A percentile compares a stretch with the other conserved stretches of the same genome.
phyloP scores from a whole-genome alignment of 176 grass and related monocot genomes.

The Zea luxurians region DNA sequence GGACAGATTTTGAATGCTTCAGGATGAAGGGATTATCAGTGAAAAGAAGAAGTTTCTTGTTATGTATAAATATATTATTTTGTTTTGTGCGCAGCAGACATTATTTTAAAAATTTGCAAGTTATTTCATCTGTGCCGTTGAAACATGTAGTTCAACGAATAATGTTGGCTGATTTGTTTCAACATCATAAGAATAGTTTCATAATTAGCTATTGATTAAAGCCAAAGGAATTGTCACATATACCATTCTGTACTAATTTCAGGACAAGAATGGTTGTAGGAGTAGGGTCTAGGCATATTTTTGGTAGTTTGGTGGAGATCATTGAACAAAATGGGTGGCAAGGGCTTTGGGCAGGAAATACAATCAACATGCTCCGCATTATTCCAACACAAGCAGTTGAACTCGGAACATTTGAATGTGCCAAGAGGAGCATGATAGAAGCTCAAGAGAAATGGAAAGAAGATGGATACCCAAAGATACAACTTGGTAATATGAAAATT shows the following conservation, averaged over 20 bases:
- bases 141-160: constrained; percentile 10
- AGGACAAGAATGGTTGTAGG: constrained; percentile 93
- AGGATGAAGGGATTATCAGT: constrained; percentile 3
- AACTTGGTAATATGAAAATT: constrained; percentile 55
- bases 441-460: constrained; percentile 64
- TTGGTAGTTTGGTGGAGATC: constrained; percentile 61
- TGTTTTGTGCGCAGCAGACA: not conserved
- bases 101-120: not conserved
- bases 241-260: constrained; percentile 26
- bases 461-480: constrained; percentile 52
- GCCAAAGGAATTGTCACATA: constrained; percentile 21
- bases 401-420: constrained; percentile 66
- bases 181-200: not conserved
- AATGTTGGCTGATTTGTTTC: not conserved
- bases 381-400: constrained; percentile 81
- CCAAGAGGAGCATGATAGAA: constrained; percentile 60
- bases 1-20: not conserved
- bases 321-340: constrained; percentile 69
- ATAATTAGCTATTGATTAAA: not conserved
- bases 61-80: constrained; percentile 30
- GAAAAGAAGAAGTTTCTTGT: not conserved
- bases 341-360: constrained; percentile 87
- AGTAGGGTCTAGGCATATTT: constrained; percentile 74
- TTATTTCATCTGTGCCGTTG: constrained; percentile 12
- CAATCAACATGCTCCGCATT: constrained; percentile 77